phyloP scores from a whole-genome alignment of 306 rosid species.

The Quillaja saponaria region DNA sequence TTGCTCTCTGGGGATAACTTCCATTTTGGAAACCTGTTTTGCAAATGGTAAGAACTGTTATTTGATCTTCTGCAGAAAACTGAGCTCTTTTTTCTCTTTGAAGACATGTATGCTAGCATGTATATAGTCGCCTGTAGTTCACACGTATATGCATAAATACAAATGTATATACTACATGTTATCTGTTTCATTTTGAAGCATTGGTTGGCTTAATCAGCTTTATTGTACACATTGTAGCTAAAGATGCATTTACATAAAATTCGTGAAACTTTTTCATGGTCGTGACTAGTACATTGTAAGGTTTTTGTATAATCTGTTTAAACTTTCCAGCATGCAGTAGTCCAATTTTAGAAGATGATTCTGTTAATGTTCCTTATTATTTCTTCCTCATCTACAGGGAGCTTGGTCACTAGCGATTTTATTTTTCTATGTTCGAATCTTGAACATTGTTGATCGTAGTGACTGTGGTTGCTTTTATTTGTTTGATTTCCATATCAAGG shows the following conservation, averaged over 20 bases:
- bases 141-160: neutral
- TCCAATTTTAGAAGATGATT: too few relatives aligned
- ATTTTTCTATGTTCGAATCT: too few relatives aligned
- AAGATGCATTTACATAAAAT: neutral
- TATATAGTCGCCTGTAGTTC: conserved; percentile 5
- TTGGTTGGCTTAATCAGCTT: conserved; percentile 21
- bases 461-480: too few relatives aligned
- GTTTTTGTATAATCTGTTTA: too few relatives aligned
- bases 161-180: neutral
- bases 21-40: conserved; percentile 77
- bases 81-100: neutral
- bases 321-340: too few relatives aligned
- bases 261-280: too few relatives aligned
- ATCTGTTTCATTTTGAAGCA: conserved; percentile 14
- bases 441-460: too few relatives aligned
- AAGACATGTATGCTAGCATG: neutral
- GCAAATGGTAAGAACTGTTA: conserved; percentile 66
- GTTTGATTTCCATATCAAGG: too few relatives aligned
- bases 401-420: too few relatives aligned
- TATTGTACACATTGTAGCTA: conserved; percentile 12
- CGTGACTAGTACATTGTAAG: too few relatives aligned
- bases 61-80: conserved; percentile 5
- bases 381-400: too few relatives aligned
- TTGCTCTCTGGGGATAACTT: conserved; percentile 70
- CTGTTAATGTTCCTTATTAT: too few relatives aligned